Conservation (phyloP, 1,139 yeast species). For the Lodderomyces metapsilosis region DNA sequence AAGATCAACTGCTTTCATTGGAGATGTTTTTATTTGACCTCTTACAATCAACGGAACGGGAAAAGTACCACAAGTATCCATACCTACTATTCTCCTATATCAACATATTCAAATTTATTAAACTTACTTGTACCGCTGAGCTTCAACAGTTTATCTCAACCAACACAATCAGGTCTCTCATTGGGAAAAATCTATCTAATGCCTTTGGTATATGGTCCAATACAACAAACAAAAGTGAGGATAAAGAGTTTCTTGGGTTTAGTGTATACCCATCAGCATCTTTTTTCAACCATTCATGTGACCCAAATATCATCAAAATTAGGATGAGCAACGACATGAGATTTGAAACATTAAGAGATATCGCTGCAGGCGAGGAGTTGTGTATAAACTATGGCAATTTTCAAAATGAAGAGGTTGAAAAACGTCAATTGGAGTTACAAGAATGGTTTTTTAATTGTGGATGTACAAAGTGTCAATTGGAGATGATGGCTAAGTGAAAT, state of each 20-base stretch:
- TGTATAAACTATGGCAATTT: slow-evolving; percentile 65
- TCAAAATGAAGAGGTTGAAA: slow-evolving; percentile 36
- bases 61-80: slow-evolving; percentile 50
- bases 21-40: slow-evolving; percentile 36
- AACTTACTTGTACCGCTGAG: slow-evolving; percentile 36
- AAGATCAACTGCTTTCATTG: slow-evolving; percentile 13
- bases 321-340: slow-evolving; percentile 21
- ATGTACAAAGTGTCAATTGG: slow-evolving; percentile 44
- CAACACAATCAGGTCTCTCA: slow-evolving; percentile 41
- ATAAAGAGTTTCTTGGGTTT: slow-evolving; percentile 65
- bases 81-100: slow-evolving; percentile 50
- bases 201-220: slow-evolving; percentile 74
- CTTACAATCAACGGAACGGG: slow-evolving; percentile 57
- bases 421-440: slow-evolving; percentile 43
- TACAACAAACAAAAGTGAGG: slow-evolving; percentile 32
- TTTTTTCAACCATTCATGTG: slow-evolving; percentile 68
- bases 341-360: slow-evolving; percentile 27
- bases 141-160: slow-evolving; percentile 41
- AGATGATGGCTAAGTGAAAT: slow-evolving; percentile 28
- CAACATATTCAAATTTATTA: slow-evolving; percentile 50
- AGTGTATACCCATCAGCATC: slow-evolving; percentile 69
- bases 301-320: slow-evolving; percentile 43
- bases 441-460: slow-evolving; percentile 66
- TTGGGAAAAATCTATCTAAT: slow-evolving; percentile 69
- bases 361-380: slow-evolving; percentile 48